Evolutionary conservation across 352 stramenopile genomes (phyloP).

Genomic region (Phytophthora fragariaefolia): DNA sequence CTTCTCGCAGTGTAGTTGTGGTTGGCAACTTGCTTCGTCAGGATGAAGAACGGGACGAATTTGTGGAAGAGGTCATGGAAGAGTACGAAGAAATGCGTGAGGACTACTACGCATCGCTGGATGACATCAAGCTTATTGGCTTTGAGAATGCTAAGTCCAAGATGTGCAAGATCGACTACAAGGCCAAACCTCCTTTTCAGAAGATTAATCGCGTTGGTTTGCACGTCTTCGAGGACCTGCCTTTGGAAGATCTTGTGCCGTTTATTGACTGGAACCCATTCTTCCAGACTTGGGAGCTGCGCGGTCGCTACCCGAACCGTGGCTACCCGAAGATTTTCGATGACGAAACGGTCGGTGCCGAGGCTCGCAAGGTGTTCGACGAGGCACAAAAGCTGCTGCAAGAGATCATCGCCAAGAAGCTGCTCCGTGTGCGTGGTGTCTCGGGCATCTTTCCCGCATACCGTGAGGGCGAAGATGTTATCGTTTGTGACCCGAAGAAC

Average conservation of each 20-base stretch:
- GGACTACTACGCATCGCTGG: constrained; percentile 84
- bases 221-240: constrained; percentile 88
- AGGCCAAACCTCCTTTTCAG: constrained; percentile 79
- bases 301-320: constrained; percentile 97
- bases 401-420: constrained; percentile 94
- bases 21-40: constrained; percentile 92
- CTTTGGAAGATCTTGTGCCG: constrained; percentile 91
- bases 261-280: constrained; percentile 99
- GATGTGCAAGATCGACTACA: constrained; percentile 93
- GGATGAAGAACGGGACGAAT: constrained; percentile 92
- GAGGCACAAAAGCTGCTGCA: constrained; percentile 95
- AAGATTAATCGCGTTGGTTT: constrained; percentile 87
- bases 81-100: constrained; percentile 93
- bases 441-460: constrained; percentile 97
- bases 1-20: constrained; percentile 95
- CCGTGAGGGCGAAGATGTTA: constrained; percentile 93
- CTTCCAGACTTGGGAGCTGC: constrained; percentile 98
- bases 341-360: constrained; percentile 93
- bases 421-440: constrained; percentile 92
- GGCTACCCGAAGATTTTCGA: constrained; percentile 99
- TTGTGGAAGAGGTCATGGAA: constrained; percentile 94
- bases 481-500: constrained; percentile 92
- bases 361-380: constrained; percentile 97
- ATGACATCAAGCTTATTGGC: constrained; percentile 73
- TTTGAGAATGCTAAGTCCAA: constrained; percentile 68